phyloP scores from a whole-genome alignment of 2,329 filamentous ascomycete genomes.

The Colletotrichum graminicola region DNA sequence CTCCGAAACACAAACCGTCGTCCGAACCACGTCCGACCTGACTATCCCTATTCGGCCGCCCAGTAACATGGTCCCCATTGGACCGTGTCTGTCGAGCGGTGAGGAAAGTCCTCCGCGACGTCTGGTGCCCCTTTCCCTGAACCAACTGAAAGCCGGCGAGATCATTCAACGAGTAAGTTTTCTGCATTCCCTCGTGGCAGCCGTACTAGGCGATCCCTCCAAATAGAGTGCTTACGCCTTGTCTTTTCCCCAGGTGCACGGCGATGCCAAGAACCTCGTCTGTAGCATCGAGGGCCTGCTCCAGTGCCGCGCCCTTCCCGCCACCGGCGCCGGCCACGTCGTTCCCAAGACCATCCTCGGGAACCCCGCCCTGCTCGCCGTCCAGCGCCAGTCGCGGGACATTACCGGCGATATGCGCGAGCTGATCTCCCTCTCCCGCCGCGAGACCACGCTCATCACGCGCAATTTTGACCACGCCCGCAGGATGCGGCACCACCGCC shows the following conservation, averaged over 20 bases:
- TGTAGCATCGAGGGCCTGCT: conserved; percentile 12
- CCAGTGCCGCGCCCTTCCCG: background rate
- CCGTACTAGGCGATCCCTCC: no score
- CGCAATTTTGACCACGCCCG: background rate
- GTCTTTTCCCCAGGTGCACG: background rate
- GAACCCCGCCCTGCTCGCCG: background rate
- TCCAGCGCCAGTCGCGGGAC: conserved; percentile 5
- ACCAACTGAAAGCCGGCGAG: conserved; percentile 14
- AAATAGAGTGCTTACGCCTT: background rate
- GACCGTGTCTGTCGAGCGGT: background rate
- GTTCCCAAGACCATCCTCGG: background rate
- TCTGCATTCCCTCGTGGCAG: background rate
- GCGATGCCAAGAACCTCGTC: conserved; percentile 12
- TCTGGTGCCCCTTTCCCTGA: conserved; percentile 7
- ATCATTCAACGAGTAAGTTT: conserved; percentile 7
- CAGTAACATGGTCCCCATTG: background rate
- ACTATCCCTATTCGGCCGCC: background rate
- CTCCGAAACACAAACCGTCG: background rate
- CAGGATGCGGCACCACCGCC: background rate
- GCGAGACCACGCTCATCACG: background rate
- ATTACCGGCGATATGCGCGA: conserved; percentile 10
- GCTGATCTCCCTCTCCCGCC: conserved; percentile 5
- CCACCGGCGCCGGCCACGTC: background rate
- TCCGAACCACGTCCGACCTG: conserved; percentile 2
- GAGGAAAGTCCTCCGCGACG: background rate